A percentile compares a stretch with the other conserved stretches of the same genome.
Conservation (phyloP, 352 stramenopile genomes). For the Phytophthora palmivora region DNA sequence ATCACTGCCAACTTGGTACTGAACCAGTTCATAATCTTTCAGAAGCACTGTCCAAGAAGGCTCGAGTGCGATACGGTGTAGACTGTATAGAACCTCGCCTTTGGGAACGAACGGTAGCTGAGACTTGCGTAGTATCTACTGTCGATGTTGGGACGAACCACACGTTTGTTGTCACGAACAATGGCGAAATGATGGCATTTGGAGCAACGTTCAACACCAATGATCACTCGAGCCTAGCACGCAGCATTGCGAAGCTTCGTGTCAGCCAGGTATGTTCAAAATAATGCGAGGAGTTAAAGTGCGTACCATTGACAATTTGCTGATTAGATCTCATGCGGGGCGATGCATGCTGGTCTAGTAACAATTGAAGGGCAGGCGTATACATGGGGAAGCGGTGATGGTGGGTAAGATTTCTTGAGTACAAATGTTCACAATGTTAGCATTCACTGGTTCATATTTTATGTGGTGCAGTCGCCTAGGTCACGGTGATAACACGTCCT, state of each 20-base stretch:
- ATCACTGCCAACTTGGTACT: conserved; percentile 79
- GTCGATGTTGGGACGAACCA: conserved; percentile 79
- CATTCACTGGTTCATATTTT: background rate
- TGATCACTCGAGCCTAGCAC: conserved; percentile 62
- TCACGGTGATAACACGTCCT: conserved; percentile 75
- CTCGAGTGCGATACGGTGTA: conserved; percentile 64
- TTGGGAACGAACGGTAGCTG: conserved; percentile 72
- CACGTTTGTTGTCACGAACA: conserved; percentile 66
- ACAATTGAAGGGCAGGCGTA: conserved; percentile 75
- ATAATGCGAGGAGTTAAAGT: background rate
- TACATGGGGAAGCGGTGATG: conserved; percentile 87
- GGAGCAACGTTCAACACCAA: conserved; percentile 72
- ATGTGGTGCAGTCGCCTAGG: conserved; percentile 57
- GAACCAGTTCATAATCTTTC: conserved; percentile 70
- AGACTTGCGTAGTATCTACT: conserved; percentile 57
- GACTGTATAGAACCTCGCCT: conserved; percentile 65
- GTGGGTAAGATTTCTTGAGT: conserved; percentile 58
- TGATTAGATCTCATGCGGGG: conserved; percentile 76
- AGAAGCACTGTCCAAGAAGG: conserved; percentile 60
- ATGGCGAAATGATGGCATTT: conserved; percentile 66
- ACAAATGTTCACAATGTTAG: background rate
- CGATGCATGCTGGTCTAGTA: conserved; percentile 81
- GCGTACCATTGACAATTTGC: background rate
- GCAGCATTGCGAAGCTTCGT: conserved; percentile 62
- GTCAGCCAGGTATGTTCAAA: conserved; percentile 55